Conservation (phyloP, 768 basidiomycete species). For the Lactarius pseudohatsudake region DNA sequence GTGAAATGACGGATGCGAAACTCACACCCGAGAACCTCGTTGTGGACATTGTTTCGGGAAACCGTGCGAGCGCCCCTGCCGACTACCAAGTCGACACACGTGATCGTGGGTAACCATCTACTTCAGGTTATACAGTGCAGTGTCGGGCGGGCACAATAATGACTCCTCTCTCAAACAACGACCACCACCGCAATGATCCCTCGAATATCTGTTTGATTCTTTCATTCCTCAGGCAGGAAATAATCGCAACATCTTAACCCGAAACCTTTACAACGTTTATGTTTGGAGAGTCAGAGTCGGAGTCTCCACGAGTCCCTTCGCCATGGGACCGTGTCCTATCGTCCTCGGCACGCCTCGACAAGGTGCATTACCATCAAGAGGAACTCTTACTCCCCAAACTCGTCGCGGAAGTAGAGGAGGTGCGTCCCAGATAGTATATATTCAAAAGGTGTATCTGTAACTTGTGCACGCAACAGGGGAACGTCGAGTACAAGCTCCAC, state of each 20-base stretch:
- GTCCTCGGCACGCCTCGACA: slow-evolving; percentile 40
- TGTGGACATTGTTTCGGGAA: slow-evolving; percentile 15
- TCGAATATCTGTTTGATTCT: slow-evolving; percentile 49
- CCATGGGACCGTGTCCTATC: slow-evolving; percentile 79
- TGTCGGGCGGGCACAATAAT: too few relatives aligned
- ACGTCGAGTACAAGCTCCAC: slow-evolving; percentile 94
- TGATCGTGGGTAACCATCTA: slow-evolving; percentile 17
- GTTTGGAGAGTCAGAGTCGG: slow-evolving; percentile 83
- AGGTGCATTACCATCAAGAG: slow-evolving; percentile 33
- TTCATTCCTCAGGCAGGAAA: slow-evolving; percentile 19
- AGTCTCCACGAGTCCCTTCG: slow-evolving; percentile 74
- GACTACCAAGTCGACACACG: slow-evolving; percentile 1
- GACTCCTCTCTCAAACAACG: neutral
- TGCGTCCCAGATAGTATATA: slow-evolving; percentile 28
- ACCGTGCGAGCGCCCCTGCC: neutral
- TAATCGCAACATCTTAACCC: neutral
- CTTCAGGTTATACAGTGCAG: too few relatives aligned
- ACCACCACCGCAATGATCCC: slow-evolving; percentile 45
- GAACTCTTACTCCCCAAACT: slow-evolving; percentile 54
- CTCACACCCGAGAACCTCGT: slow-evolving; percentile 24
- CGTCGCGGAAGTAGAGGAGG: slow-evolving; percentile 73
- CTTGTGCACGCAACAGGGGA: slow-evolving; percentile 55
- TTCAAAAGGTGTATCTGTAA: neutral
- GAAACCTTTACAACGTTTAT: slow-evolving; percentile 39
- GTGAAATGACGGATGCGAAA: neutral